Conservation (phyloP, 257 asterid species). For the Solanum sitiens region DNA sequence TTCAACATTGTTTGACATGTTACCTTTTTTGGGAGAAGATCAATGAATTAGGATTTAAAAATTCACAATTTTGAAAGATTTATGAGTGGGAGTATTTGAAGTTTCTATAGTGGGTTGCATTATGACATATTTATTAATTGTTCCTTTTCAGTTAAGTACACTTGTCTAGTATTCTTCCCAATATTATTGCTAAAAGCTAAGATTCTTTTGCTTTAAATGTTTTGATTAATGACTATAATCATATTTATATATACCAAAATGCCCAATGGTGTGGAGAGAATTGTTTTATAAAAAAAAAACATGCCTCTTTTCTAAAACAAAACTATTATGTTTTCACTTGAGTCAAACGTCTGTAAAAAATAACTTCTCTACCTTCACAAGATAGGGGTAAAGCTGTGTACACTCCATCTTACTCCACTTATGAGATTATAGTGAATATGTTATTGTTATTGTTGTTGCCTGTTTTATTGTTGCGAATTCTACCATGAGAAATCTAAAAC, state of each 20-base stretch:
- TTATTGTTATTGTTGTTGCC: neutral
- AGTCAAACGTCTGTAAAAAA: neutral
- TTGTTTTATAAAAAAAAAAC: neutral
- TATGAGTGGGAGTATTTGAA: slow-evolving; percentile 5
- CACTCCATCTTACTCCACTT: neutral
- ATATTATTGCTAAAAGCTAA: neutral
- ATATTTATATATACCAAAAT: neutral
- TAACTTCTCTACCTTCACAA: neutral
- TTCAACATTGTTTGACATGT: neutral
- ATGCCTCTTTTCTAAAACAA: neutral
- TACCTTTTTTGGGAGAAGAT: neutral
- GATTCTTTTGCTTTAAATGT: neutral
- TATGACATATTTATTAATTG: neutral
- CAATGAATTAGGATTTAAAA: neutral
- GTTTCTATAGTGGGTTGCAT: neutral
- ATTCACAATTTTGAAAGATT: neutral
- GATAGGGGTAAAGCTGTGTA: neutral
- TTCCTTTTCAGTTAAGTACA: neutral
- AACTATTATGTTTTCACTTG: neutral
- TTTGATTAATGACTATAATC: neutral
- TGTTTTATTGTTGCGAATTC: neutral
- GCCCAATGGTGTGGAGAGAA: neutral
- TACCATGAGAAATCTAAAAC: neutral
- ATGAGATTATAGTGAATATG: neutral
- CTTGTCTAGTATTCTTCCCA: neutral